A percentile compares a stretch with the other conserved stretches of the same genome.
Conservation (phyloP, 2,329 filamentous ascomycete genomes). For the Alternaria brassicicola region DNA sequence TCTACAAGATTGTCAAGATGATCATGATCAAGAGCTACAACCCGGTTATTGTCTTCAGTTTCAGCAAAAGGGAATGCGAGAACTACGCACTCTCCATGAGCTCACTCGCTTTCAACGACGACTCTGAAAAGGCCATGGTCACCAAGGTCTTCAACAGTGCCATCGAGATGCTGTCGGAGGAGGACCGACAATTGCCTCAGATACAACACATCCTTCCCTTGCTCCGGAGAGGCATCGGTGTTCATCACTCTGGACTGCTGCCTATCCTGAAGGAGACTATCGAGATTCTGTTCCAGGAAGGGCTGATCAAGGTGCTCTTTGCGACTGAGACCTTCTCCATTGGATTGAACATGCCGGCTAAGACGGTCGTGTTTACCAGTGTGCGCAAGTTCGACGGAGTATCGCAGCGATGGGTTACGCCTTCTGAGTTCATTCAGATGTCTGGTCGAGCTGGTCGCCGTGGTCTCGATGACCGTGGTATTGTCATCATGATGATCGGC, state of each 20-base stretch:
- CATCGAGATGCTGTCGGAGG: constrained; percentile 88
- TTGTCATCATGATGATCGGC: constrained; percentile 99
- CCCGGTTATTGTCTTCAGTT: constrained; percentile 98
- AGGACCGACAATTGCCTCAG: constrained; percentile 86
- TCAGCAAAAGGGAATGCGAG: constrained; percentile 97
- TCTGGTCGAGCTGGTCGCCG: constrained; percentile 94
- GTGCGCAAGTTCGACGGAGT: constrained; percentile 94
- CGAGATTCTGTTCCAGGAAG: constrained; percentile 98
- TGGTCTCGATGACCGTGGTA: constrained; percentile 95
- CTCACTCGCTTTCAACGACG: constrained; percentile 90
- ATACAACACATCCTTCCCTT: constrained; percentile 90
- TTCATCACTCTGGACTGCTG: constrained; percentile 93
- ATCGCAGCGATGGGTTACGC: constrained; percentile 80
- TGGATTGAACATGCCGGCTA: constrained; percentile 97
- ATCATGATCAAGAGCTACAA: constrained; percentile 98
- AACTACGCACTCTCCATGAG: constrained; percentile 86
- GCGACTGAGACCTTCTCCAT: constrained; percentile 99
- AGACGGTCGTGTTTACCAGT: constrained; percentile 98
- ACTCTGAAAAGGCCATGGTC: constrained; percentile 94
- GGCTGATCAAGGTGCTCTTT: constrained; percentile 95
- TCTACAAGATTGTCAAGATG: constrained; percentile 98
- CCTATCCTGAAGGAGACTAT: constrained; percentile 98
- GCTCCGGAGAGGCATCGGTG: constrained; percentile 87
- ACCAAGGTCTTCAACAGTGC: constrained; percentile 92
- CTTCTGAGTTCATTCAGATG: constrained; percentile 98